These are phyloP conservation scores for Phlegmacium glaucopus DNA, from an alignment of 768 basidiomycete species.

Conservation along the genomic window DNA sequence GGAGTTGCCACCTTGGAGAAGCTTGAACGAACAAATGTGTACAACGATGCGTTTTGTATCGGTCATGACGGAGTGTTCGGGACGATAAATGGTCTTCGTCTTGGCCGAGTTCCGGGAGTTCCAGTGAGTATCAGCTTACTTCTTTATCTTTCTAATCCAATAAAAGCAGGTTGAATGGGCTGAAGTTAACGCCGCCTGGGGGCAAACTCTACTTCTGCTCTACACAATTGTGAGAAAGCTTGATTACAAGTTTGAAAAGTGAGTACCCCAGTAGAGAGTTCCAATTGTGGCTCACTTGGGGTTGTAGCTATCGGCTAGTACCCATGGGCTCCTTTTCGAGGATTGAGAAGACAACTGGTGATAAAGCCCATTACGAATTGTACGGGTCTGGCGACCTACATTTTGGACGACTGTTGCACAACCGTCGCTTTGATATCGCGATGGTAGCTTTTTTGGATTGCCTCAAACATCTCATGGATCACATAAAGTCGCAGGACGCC, in stretches of 20 bases:
- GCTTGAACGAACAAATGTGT: conserved; percentile 89
- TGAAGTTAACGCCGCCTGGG: conserved; percentile 99
- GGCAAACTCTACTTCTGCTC: conserved; percentile 86
- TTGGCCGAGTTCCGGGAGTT: conserved; percentile 83
- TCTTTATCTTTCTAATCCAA: too few relatives aligned
- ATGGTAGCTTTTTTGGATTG: conserved; percentile 98
- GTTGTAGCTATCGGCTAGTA: conserved; percentile 75
- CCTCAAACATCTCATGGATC: conserved; percentile 86
- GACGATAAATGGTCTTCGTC: conserved; percentile 93
- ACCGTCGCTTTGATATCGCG: conserved; percentile 91
- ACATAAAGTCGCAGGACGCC: conserved; percentile 71
- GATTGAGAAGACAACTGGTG: conserved; percentile 79
- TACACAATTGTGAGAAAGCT: conserved; percentile 92
- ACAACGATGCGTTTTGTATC: conserved; percentile 94
- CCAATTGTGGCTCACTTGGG: background rate
- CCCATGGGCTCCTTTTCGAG: conserved; percentile 96
- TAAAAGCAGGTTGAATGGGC: conserved; percentile 85
- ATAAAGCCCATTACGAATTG: conserved; percentile 85
- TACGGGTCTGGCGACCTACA: conserved; percentile 94
- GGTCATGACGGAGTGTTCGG: conserved; percentile 94
- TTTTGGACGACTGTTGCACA: conserved; percentile 85
- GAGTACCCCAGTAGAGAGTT: conserved; percentile 19
- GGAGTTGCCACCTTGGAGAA: conserved; percentile 78
- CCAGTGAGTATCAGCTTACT: conserved; percentile 46
- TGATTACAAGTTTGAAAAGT: conserved; percentile 86